Evolutionary conservation across 768 basidiomycete species (phyloP), one percentile per base, ranked within the genome.

Genomic region (Collybia mongolica): DNA sequence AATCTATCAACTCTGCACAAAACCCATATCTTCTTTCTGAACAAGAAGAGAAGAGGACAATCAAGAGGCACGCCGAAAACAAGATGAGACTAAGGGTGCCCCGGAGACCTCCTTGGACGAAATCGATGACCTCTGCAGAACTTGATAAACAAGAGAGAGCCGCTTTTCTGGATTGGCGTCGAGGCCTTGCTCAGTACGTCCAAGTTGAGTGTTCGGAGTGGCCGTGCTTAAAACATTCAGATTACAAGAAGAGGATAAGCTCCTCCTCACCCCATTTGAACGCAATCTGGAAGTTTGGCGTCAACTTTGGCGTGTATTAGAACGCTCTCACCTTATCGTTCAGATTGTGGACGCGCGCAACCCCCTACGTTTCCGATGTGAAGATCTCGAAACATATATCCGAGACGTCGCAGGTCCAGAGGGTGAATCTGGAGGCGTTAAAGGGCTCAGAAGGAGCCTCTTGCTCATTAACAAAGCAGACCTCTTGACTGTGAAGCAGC

Each of bases 261-360:
- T 98, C 23, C 79, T 98, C n/a, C 75, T 98, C 1, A 96, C 95
- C 0, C 96, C 94, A 4, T 99, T 97, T 61, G 97, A 99, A 64
- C 88, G 94, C 43, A 99, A 98, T 63, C 71, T 99, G 26, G 95
- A 98, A 74, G 97, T 99, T 11, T 98, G 97, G 96, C 77, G 97
- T 38, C 97, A 99, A 62, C 79, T 99, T 6, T 99, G 97, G 97
- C 80, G 97, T 45, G 97, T 98, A 1, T 71, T 97, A 7, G 97
- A 99, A 70, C 82, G 94, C 18, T 97, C 96, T 1, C 91, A 97
- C 59, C 81, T 99, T 19, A 71, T 98, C 26, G 90, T 98, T 2
- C 93, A 98, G 68, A 96, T 99, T 44, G 90, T 97, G 45, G 97
- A 99, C 62, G 93, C 93, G 5, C 84, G 97, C 35, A 98, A 97